phyloP scores from a whole-genome alignment of 2,329 filamentous ascomycete genomes.

The Diaporthe helianthi region DNA sequence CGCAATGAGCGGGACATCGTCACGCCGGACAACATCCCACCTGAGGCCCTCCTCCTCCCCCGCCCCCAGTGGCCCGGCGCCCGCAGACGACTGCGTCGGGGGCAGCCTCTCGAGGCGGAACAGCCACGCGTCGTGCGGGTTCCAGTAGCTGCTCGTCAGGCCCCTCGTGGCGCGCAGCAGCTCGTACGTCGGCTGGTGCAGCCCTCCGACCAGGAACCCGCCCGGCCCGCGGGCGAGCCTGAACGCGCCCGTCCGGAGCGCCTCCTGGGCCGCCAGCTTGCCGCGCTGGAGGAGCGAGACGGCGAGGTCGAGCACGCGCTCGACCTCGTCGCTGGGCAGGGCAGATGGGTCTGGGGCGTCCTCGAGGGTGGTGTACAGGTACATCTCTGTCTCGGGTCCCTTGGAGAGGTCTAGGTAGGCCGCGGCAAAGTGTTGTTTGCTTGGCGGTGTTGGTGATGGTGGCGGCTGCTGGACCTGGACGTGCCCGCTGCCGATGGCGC shows the following conservation, averaged over 20 bases:
- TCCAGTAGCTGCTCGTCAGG: conserved; percentile 41
- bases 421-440: conserved; percentile 53
- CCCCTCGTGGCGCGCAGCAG: conserved; percentile 40
- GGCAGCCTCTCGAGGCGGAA: conserved; percentile 56
- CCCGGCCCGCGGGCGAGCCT: conserved; percentile 37
- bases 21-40: conserved; percentile 60
- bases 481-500: background rate
- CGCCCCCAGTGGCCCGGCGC: conserved; percentile 24
- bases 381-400: conserved; percentile 69
- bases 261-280: conserved; percentile 38
- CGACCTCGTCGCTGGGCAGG: conserved; percentile 31
- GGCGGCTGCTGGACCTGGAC: background rate
- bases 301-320: conserved; percentile 45
- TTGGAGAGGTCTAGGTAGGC: conserved; percentile 68
- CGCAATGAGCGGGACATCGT: conserved; percentile 63
- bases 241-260: conserved; percentile 35
- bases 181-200: conserved; percentile 40
- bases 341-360: conserved; percentile 35
- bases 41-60: conserved; percentile 52
- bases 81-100: background rate
- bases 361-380: conserved; percentile 65
- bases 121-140: conserved; percentile 64
- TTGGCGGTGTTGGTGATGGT: no score
- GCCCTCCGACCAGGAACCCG: conserved; percentile 46
- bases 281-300: conserved; percentile 41